These are phyloP conservation scores for Fomitopsis serialis DNA, from an alignment of 768 basidiomycete species.

Conservation along the genomic window DNA sequence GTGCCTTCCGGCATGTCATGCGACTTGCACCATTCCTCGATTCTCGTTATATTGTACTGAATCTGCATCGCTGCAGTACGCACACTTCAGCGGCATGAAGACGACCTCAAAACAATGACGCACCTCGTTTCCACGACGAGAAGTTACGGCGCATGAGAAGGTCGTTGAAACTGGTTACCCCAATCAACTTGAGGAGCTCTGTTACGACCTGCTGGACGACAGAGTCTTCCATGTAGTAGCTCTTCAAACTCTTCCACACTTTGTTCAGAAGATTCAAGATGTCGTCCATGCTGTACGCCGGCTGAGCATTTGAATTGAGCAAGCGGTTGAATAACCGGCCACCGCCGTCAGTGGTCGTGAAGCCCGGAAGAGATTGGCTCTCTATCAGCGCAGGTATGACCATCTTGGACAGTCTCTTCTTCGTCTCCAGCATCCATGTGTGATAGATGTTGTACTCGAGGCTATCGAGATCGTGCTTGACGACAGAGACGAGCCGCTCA, in stretches of 20 bases:
- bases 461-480: slow-evolving; percentile 97
- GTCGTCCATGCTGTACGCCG: slow-evolving; percentile 98
- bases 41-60: slow-evolving; percentile 97
- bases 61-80: slow-evolving; percentile 90
- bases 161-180: slow-evolving; percentile 97
- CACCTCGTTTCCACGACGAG: slow-evolving; percentile 99
- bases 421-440: slow-evolving; percentile 98
- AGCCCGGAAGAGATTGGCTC: slow-evolving; percentile 95
- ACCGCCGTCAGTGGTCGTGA: slow-evolving; percentile 92
- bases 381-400: slow-evolving; percentile 98
- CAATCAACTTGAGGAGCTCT: slow-evolving; percentile 91
- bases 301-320: slow-evolving; percentile 77
- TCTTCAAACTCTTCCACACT: slow-evolving; percentile 97
- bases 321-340: slow-evolving; percentile 92
- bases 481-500: slow-evolving; percentile 93
- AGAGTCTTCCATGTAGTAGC: slow-evolving; percentile 96
- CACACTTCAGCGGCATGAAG: not conserved
- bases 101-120: slow-evolving; percentile 11
- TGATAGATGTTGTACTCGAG: slow-evolving; percentile 99
- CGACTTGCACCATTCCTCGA: slow-evolving; percentile 99
- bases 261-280: slow-evolving; percentile 95
- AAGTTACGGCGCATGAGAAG: slow-evolving; percentile 98
- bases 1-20: slow-evolving; percentile 99
- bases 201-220: slow-evolving; percentile 94
- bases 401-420: slow-evolving; percentile 95